Conservation (phyloP, 768 basidiomycete genomes). For the Pholiota molesta region DNA sequence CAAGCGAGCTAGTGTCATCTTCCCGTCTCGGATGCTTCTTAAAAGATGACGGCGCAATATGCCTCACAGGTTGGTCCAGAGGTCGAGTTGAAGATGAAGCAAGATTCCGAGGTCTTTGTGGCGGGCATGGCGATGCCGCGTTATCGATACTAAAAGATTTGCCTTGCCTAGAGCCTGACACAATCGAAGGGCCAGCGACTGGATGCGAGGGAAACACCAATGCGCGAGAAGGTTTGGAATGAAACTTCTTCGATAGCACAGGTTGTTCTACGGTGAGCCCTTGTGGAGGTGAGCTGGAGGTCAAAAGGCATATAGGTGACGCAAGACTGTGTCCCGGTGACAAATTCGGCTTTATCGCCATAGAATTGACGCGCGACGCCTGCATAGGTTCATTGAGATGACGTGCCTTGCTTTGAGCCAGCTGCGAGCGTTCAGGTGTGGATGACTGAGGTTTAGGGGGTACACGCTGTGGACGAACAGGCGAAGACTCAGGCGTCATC, state of each 20-base stretch:
- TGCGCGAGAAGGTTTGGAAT: not conserved
- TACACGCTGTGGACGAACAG: slow-evolving; percentile 1
- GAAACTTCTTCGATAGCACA: not conserved
- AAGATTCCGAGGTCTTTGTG: not conserved
- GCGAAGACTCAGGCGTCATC: slow-evolving; percentile 25
- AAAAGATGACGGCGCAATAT: not conserved
- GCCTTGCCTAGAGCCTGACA: not conserved
- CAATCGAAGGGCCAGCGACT: not conserved
- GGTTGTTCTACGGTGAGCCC: not conserved
- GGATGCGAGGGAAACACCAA: not conserved
- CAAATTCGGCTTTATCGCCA: not conserved
- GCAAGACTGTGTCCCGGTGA: slow-evolving; percentile 15
- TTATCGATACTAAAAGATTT: not conserved
- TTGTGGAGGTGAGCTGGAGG: slow-evolving; percentile 19
- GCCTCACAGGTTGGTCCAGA: not conserved
- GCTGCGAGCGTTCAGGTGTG: not conserved
- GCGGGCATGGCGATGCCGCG: not conserved
- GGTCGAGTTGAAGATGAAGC: not conserved
- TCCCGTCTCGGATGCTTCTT: not conserved
- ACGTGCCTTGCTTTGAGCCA: not conserved
- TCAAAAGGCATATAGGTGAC: slow-evolving; percentile 28
- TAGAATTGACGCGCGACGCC: not conserved
- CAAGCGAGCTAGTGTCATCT: not conserved
- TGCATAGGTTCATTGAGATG: not conserved
- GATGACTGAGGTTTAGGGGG: not conserved